Base-by-base conservation (phyloP, 768 basidiomycete genomes). In the Tubosaeta sp. region DNA sequence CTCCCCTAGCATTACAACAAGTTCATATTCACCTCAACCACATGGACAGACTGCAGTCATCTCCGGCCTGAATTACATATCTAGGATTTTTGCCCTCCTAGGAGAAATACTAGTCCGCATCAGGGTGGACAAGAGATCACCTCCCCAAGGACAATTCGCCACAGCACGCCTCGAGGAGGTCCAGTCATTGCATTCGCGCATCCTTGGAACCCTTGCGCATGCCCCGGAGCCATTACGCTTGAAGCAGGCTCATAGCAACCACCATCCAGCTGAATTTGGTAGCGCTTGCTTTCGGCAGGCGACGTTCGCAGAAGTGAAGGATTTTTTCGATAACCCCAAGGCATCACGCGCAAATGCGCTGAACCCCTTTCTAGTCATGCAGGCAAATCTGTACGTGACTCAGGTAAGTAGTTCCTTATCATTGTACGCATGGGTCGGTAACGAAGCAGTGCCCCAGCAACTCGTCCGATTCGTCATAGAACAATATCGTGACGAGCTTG, bases 281-380 rank as follows among this genome's bases (percentile, higher is more conserved):
- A 85, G 84, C 25, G 81, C 82, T 33, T 84, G 82, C 11, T 93
- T 90, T 74, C 76, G 84, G 31, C 86, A 90, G 68, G 84, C 85
- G 9, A 91, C 93, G 3, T 90, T 91, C 57, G 85, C 85, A 3
- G 89, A 93, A 69, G 86, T 95, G 56, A 88, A 88, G 64, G 87
- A 91, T 66, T 91, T 93, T 65, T 95, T 95, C 65, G 86, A 92
- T 58, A 90, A 95, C 61, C 92, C 93, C 12, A 88, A 91, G 56
- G 90, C 90, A 8, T 88, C 84, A 9, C 80, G 88, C 19, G 89
- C 83, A 51, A 88, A 89, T 62, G 91, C 92, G 0, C 77, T 90
- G 48, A 93, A 95, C 65, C 86, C 89, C 17, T 95, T 87, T 76
- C 76, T 94, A 31, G 91, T 95, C 31, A 88, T 92, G 81, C 92